Base-by-base conservation (phyloP, 768 basidiomycete species). In the Lactifluus rugatus region DNA sequence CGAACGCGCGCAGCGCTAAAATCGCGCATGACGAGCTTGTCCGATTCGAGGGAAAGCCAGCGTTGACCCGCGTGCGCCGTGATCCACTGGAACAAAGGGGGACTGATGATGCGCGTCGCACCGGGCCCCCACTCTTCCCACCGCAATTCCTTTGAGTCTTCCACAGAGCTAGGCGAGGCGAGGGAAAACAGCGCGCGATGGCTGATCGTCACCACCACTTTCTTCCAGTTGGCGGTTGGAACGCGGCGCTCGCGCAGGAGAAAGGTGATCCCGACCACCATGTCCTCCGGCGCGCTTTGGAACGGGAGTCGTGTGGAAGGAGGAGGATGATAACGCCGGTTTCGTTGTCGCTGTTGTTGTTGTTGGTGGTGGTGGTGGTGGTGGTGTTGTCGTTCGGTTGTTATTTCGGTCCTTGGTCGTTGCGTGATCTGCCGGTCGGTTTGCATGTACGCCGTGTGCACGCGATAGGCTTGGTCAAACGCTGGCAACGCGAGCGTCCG, bases 361-460 rank as follows among this genome's bases (percentile, higher is more conserved):
- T n/a, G n/a, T n/a, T n/a, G n/a, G n/a, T n/a, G n/a, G n/a, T n/a
- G n/a, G 2, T 26, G 34, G 5, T 37, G 54, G 10, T 13, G 32
- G n/a, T 14, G 13, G 3, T 11, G 34, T 1, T 11, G 34, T 34
- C 34, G 34, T 13, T 3, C 31, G 31, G 34, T 36, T 13, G 34
- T 36, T 11, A n/a, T n/a, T n/a, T n/a, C n/a, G n/a, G 34, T 5
- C 0, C 34, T 9, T 11, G 34, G 28, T 26, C 8, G 34, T n/a
- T 8, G 26, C 5, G 26, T 36, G 52, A 11, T 26, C 23, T 53
- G 53, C 0, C 48, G 48, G 54, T 60, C 58, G 9, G 58, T 60
- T 7, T 60, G 58, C 53, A 60, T 60, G 34, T 60, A 60, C 9
- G 53, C 58, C 2, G 58, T 60, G 42, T 60, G 58, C 1, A 60